Evolutionary conservation across 306 rosid genomes (phyloP), one percentile per base, ranked within the genome.

Genomic region (Vigna trinervia): DNA sequence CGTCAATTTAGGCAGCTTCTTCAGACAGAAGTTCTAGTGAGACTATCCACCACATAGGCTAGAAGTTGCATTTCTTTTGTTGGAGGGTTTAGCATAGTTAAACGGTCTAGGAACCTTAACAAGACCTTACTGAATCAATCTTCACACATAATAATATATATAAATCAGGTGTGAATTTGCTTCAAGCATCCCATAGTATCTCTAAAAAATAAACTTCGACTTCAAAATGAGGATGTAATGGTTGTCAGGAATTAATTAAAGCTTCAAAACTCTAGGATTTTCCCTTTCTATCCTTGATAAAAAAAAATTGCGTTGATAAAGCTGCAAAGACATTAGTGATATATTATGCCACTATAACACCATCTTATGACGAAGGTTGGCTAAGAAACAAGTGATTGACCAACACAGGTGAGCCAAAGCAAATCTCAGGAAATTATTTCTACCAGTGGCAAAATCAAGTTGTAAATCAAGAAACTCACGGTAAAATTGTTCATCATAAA

Each of bases 401-500:
- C 70, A 56, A 73, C 43, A 43, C 26, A 23, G 17, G 41, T 38
- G 54, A 66, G 81, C 64, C 15, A 80, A 84, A 79, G 81, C 62
- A 74, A 71, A 54, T 56, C 10, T 45, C 53, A 38, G 22, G 48
- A 39, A 73, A 66, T 57, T 71, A 54, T 61, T 66, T 60, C 57
- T 75, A 69, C 32, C 64, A 38, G 58, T 59, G 72, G 63, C 59
- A 58, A 67, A 39, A 73, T 57, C 63, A 56, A 71, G 78, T 43
- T 63, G 75, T 66, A 87, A 79, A 64, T 79, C 52, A 57, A 52
- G 59, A 64, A 60, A 86, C 97, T 86, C 83, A 90, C 97, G 12
- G 90, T 88, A 78, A 95, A 95, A 80, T 92, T 83, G 17, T 90
- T 84, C 28, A 43, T 52, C 97, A 95, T 92, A 84, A 95, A 95